Conservation (phyloP, 768 basidiomycete genomes). For the Nidularia sp. region DNA sequence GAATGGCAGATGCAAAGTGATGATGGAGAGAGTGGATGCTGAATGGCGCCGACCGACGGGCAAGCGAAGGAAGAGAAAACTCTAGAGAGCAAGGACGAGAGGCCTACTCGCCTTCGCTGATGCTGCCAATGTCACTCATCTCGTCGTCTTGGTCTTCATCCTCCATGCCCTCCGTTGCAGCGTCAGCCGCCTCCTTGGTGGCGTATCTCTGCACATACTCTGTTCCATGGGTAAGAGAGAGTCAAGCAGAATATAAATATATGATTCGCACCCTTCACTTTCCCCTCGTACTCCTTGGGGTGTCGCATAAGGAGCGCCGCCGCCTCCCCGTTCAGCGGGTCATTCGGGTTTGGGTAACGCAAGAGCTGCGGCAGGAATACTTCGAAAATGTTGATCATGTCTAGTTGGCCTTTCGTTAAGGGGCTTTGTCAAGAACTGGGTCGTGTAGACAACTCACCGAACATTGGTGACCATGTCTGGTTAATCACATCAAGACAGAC, state of each 20-base stretch:
- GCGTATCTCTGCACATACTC: conserved; percentile 97
- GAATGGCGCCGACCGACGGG: neutral
- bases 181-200: conserved; percentile 85
- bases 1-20: neutral
- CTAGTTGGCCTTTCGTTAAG: conserved; percentile 31
- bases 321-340: conserved; percentile 97
- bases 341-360: conserved; percentile 97
- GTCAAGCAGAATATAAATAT: neutral
- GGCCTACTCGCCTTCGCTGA: conserved; percentile 58
- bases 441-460: conserved; percentile 55
- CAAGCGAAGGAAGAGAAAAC: neutral
- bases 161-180: conserved; percentile 53
- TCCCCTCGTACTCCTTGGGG: conserved; percentile 91
- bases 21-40: neutral
- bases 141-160: conserved; percentile 75
- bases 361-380: conserved; percentile 95
- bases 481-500: conserved; percentile 99
- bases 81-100: neutral
- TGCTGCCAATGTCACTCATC: conserved; percentile 85
- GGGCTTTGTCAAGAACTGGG: neutral
- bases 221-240: conserved; percentile 17
- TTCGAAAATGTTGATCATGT: conserved; percentile 99
- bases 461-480: conserved; percentile 99
- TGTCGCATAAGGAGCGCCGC: conserved; percentile 97
- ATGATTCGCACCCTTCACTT: conserved; percentile 66